Conservation (phyloP, 331 rosid species). For the Quercus lobata region DNA sequence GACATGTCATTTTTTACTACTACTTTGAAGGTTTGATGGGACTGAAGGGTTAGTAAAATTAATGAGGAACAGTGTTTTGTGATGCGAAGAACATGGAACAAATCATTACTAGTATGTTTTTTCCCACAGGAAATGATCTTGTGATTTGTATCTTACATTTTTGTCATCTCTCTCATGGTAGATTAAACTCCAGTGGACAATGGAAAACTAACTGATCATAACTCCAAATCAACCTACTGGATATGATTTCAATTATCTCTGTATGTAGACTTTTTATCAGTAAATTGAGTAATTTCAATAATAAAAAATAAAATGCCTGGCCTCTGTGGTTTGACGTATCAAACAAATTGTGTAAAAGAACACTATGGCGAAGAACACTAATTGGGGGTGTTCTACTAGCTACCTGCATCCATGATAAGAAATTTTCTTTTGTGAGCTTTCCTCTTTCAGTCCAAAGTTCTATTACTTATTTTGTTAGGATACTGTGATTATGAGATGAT, state of each 20-base stretch:
- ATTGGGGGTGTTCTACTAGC: not conserved
- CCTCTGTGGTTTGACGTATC: not conserved
- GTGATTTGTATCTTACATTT: not conserved
- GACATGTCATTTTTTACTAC: too few species aligned
- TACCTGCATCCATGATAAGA: not conserved
- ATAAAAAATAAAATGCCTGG: not conserved
- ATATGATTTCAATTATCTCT: not conserved
- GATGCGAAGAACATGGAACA: not conserved
- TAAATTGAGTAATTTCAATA: not conserved
- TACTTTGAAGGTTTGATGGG: not conserved
- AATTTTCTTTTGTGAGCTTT: not conserved
- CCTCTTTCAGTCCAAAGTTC: not conserved
- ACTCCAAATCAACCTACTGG: not conserved
- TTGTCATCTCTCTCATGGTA: not conserved
- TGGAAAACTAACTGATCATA: not conserved
- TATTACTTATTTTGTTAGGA: not conserved
- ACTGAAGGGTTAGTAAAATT: not conserved
- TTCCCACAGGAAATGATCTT: not conserved
- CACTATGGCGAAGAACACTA: not conserved
- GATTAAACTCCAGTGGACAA: not conserved
- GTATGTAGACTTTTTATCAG: not conserved
- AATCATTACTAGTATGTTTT: not conserved
- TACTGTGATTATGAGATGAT: not conserved
- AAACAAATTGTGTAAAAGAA: not conserved
- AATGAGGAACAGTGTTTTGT: not conserved